Evolutionary conservation across 2,329 filamentous ascomycete species (phyloP).

Genomic region (Cordyceps farinosa): DNA sequence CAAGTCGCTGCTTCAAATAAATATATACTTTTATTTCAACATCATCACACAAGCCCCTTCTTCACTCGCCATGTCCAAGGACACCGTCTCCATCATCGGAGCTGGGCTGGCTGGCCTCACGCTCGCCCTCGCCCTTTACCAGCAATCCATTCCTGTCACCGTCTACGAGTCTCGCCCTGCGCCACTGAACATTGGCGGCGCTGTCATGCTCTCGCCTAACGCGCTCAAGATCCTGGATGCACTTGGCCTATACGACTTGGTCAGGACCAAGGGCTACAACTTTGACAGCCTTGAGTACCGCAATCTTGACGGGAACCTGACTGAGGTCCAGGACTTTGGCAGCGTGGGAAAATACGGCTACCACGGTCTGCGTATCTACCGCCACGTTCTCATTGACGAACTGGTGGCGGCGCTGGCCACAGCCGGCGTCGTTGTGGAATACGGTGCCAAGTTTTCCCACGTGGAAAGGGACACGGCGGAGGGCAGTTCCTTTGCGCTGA

Average conservation of each 20-base stretch:
- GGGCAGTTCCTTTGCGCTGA: slow-evolving; percentile 44
- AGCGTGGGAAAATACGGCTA: slow-evolving; percentile 47
- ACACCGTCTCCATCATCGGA: slow-evolving; percentile 30
- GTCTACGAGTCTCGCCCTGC: slow-evolving; percentile 50
- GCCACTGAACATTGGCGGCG: slow-evolving; percentile 48
- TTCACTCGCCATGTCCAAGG: background rate
- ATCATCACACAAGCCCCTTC: background rate
- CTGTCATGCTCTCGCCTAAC: slow-evolving; percentile 58
- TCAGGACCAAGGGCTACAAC: slow-evolving; percentile 45
- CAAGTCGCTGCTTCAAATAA: background rate
- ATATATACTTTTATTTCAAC: background rate
- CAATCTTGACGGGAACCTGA: slow-evolving; percentile 30
- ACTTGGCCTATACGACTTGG: slow-evolving; percentile 44
- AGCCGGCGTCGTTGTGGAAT: slow-evolving; percentile 40
- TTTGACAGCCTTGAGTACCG: slow-evolving; percentile 49
- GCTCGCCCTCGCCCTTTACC: slow-evolving; percentile 52
- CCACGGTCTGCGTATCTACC: slow-evolving; percentile 50
- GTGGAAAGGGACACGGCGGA: slow-evolving; percentile 39
- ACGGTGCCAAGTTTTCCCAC: slow-evolving; percentile 44
- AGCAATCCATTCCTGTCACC: slow-evolving; percentile 45
- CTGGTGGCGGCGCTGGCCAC: slow-evolving; percentile 40
- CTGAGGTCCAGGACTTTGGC: slow-evolving; percentile 48
- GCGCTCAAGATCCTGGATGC: slow-evolving; percentile 51
- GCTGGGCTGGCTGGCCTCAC: slow-evolving; percentile 46
- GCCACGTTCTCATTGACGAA: slow-evolving; percentile 48